Evolutionary conservation across 305 asterid genomes (phyloP).

Genomic region (Fraxinus sp.): DNA sequence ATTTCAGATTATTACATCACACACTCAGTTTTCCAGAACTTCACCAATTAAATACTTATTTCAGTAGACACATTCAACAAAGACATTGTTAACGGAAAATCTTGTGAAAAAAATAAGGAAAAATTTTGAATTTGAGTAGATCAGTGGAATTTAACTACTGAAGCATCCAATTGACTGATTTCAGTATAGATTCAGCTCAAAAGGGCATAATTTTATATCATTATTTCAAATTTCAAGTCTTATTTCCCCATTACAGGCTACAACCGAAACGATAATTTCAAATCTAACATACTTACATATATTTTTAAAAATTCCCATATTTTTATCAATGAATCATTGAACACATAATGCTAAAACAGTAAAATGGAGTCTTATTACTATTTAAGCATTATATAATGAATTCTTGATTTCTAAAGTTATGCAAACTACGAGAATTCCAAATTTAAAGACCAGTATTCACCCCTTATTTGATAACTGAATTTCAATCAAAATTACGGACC

Average conservation of each 20-base stretch:
- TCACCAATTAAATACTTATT: not conserved
- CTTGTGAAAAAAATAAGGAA: not conserved
- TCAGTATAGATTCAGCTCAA: not conserved
- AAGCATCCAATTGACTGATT: not conserved
- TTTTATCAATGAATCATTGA: not conserved
- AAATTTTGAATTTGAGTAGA: not conserved
- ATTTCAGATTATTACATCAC: not conserved
- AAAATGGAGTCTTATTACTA: not conserved
- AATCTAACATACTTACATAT: not conserved
- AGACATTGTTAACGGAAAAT: not conserved
- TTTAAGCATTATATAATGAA: not conserved
- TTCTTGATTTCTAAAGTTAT: not conserved
- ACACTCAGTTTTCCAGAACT: not conserved
- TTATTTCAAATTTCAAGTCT: not conserved
- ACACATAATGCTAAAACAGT: not conserved
- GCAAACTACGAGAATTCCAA: not conserved
- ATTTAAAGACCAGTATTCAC: not conserved
- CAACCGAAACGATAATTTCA: not conserved
- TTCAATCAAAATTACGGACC: not conserved
- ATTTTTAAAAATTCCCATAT: not conserved
- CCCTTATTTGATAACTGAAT: not conserved
- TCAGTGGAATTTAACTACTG: not conserved
- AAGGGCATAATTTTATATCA: not conserved
- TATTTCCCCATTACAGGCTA: not conserved
- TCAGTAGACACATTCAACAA: not conserved